Evolutionary conservation across 345 rosid species (phyloP), one percentile per base, ranked within the genome.

Genomic region (Rhizophora mangle): DNA sequence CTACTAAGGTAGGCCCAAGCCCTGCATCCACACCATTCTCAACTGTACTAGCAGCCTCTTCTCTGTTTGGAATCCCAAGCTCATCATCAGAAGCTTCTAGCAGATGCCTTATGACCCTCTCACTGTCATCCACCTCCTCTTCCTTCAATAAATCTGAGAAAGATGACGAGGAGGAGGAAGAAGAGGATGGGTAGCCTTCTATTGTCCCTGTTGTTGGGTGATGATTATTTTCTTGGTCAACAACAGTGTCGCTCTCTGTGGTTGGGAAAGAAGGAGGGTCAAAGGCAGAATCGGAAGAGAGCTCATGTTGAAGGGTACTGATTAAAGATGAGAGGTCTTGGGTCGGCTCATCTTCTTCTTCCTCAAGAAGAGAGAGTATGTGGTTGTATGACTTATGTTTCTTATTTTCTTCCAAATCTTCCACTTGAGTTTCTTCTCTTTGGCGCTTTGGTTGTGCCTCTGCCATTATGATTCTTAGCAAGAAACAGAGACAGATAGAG

Each of bases 61-160:
- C 83, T 30, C 71, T 77, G 51, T 75, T 81, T 15, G 95, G 96
- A 22, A 93, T 88, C 60, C 98, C 98, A 5, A 93, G 93, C 79
- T 93, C 98, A 65, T 93, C 98, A 30, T 88, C 98, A 0, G 96
- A 87, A 0, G 96, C 98, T 83, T 93, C 91, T 0, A 88, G 85
- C 51, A 90, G 85, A 77, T 83, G 96, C 62, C 86, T 86, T 60
- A 93, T 90, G 13, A 90, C 90, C 6, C 78, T 78, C 71, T 88
- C 89, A 5, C 78, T 77, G 19, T 88, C 86, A 4, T 74, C 77
- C 47, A 59, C 79, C 20, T 62, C 76, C 8, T 75, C 77, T 24
- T 65, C 70, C 49, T 66, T 65, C 53, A 37, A 55, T 1, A 64
- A 71, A 4, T 3, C 24, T 9, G 62, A 56, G 5, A 78, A 51